These are phyloP conservation scores for Pseudisothecium myosuroides DNA, from an alignment of 225 moss, liverwort and hornwort species.

Conservation along the genomic window DNA sequence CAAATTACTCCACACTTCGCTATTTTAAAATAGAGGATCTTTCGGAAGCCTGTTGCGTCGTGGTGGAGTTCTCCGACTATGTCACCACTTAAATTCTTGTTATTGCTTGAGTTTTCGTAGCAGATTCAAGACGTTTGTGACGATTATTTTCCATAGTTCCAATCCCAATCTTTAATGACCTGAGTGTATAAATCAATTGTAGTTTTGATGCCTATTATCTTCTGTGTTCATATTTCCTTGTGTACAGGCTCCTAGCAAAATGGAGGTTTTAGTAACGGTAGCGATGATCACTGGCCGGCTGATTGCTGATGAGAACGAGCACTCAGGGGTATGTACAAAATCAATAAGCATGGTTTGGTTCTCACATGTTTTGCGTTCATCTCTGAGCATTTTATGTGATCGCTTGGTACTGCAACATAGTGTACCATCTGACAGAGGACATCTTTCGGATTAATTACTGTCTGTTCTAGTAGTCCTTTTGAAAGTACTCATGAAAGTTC, in stretches of 20 bases:
- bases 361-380: background rate
- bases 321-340: constrained; percentile 41
- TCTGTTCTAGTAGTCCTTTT: background rate
- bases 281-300: constrained; percentile 83
- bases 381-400: background rate
- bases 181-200: background rate
- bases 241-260: constrained; percentile 50
- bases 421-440: background rate
- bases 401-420: background rate
- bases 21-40: background rate
- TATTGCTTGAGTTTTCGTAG: background rate
- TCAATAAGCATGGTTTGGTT: background rate
- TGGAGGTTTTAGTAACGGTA: constrained; percentile 75
- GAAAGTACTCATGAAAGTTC: background rate
- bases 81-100: background rate
- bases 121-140: background rate
- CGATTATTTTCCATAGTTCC: background rate
- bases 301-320: constrained; percentile 74
- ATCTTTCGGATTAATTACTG: background rate
- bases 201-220: background rate
- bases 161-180: background rate
- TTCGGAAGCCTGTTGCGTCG: background rate
- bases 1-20: background rate
- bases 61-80: background rate
- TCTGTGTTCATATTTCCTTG: background rate